These are phyloP conservation scores for Cordyceps cateniannulata DNA, from an alignment of 2,329 filamentous ascomycete species.

Conservation along the genomic window DNA sequence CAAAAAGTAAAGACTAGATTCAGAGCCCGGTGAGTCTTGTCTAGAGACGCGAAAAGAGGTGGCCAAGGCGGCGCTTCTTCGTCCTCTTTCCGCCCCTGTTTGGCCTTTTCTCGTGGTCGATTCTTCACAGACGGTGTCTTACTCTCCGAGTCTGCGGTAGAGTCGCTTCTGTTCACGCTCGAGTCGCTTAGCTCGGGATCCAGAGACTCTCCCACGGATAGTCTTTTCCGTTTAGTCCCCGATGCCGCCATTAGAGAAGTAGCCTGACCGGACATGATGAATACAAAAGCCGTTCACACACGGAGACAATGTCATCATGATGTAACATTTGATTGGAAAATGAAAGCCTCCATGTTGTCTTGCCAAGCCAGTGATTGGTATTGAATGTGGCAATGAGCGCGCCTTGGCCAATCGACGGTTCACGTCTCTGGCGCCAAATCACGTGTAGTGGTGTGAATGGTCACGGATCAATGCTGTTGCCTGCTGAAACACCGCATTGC, in stretches of 20 bases:
- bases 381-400: background rate
- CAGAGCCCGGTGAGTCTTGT: conserved; percentile 73
- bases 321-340: background rate
- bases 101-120: background rate
- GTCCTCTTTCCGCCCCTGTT: conserved; percentile 12
- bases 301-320: background rate
- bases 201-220: background rate
- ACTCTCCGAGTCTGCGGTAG: conserved; percentile 7
- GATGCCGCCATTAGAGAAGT: background rate
- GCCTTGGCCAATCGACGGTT: background rate
- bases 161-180: background rate
- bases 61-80: conserved; percentile 56
- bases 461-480: no score
- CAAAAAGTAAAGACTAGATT: conserved; percentile 95
- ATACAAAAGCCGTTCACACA: background rate
- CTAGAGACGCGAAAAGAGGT: conserved; percentile 62
- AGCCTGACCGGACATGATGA: background rate
- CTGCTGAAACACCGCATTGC: no score
- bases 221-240: conserved; percentile 4
- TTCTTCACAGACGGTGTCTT: background rate
- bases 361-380: background rate
- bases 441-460: conserved; percentile 6
- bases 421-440: conserved; percentile 12
- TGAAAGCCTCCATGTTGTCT: background rate
- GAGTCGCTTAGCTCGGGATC: background rate